Base-by-base conservation (phyloP, 2,329 filamentous ascomycete species). In the Aspergillus fumigatus region DNA sequence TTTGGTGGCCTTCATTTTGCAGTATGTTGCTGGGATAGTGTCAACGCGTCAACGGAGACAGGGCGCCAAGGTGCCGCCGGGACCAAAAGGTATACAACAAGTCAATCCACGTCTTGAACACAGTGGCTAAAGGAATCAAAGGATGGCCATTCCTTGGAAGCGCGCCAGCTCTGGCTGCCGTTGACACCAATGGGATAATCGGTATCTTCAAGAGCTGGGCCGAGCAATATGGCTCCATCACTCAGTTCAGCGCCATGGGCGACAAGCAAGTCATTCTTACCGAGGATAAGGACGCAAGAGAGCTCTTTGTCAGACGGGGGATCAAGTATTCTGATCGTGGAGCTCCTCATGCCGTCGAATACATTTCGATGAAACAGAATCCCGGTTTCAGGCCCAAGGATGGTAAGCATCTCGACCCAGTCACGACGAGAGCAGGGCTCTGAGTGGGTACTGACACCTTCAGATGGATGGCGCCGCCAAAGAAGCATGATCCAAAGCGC, bases 401-500 rank as follows among this genome's bases (percentile, higher is more conserved):
- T 23, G 52, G 52, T 53, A 26, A 40, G 52, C 52, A 14, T 21
- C 38, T 6, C 41, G 38, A 32, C 52, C 43, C 19, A 49, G 26
- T 27, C 50, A 52, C 41, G 23, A 52, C 50, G 19, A 29, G 10
- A 40, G 9, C 38, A 40, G 10, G 38, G 3, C 38, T 40, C 5
- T 40, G 38, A 41, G 38, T 19, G 5, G 19, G 38, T n/a, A 41
- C 14, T 41, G 8, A 41, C 38, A n/a, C 3, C 4, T 41, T 21
- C 26, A 53, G 52, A 53, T n/a, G 52, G 52, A 26, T 53, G 52
- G 52, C 52, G 52, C 19, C 52, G 52, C 27, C 52, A 53, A 27
- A 53, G 52, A 41, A 53, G 38, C 32, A 48, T 53, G 45, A 21
- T 53, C 23, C 52, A 53, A 8, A 53, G 52, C 21, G 52, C 52